Base-by-base conservation (phyloP, 1,284 basidiomycete species). In the Apiotrichum sp. region DNA sequence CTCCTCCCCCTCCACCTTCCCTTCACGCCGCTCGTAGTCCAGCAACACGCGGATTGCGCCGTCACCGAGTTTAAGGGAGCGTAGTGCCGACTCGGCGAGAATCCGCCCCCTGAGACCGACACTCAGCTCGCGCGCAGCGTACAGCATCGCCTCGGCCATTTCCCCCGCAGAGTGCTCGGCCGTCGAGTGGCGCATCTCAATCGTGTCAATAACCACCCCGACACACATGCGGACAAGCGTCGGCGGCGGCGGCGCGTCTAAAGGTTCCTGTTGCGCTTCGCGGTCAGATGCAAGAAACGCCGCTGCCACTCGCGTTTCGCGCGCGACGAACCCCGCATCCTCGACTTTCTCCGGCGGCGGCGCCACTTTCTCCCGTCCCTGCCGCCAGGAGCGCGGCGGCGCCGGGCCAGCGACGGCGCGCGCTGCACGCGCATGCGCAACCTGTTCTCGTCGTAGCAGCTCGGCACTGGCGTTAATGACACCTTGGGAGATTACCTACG, bases 341-440 rank as follows among this genome's bases (percentile, higher is more conserved):
- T n/a, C 42, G 4, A 11, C 33, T 16, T 41, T 41, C 36, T 8
- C 41, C 14, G 13, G 14, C 41, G 33, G 10, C 47, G 11, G 47
- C 14, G 4, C 31, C 32, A 2, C 43, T 22, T 8, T 7, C 16
- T 36, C 47, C 41, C 14, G 46, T 29, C 7, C 34, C 16, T 16
- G 48, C 31, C 4, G 52, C 71, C 71, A 73, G 3, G 70, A 71
- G 3, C 62, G 65, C 6, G 71, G 71, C 9, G 70, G 68, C 0
- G 69, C 69, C 2, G 71, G 71, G 10, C 71, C 71, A 13, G 71
- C 70, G 1, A 67, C 65, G 2, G 59, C 58, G 35, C 70, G 58
- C 13, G 64, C 61, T 2, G 68, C 67, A 39, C 56, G 58, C n/a
- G 62, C 47, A 14, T 66, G 65, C 14, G 65, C 65, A 3, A 61